Evolutionary conservation across 192 early-diverging fungal genomes (phyloP).

Genomic region (Funneliformis mosseae): DNA sequence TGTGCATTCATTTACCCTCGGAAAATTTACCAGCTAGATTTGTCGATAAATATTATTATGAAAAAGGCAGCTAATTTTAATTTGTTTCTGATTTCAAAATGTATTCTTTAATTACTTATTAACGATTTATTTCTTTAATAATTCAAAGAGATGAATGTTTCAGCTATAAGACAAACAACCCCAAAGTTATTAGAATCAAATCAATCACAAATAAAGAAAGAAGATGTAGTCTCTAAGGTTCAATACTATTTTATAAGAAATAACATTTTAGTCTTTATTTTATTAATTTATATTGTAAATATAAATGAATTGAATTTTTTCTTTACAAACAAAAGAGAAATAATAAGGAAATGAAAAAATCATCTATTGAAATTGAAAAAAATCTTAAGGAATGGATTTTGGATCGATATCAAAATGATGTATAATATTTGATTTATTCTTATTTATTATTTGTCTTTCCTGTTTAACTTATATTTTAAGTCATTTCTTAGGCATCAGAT

Average conservation of each 20-base stretch:
- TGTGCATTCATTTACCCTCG: conserved; percentile 42
- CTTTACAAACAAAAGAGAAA: no score
- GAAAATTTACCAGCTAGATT: conserved; percentile 51
- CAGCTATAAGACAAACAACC: neutral
- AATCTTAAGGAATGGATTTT: conserved; percentile 37
- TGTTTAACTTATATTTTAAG: neutral
- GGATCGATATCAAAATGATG: conserved; percentile 30
- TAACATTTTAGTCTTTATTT: neutral
- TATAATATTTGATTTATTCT: conserved; percentile 18
- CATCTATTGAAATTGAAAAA: neutral
- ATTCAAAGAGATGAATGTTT: conserved; percentile 35
- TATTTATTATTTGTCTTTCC: neutral
- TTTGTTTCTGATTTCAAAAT: neutral
- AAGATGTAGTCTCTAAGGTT: conserved; percentile 13
- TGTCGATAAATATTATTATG: conserved; percentile 51
- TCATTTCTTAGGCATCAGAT: conserved; percentile 24
- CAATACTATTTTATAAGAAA: neutral
- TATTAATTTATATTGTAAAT: neutral
- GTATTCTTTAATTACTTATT: neutral
- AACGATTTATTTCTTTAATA: neutral
- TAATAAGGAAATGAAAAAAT: neutral
- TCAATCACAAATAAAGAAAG: conserved; percentile 35
- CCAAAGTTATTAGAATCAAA: neutral
- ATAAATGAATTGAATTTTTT: no score
- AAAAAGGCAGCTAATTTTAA: conserved; percentile 36